Base-by-base conservation (phyloP, 495 filamentous ascomycete species). In the Filosporella fistucella region DNA sequence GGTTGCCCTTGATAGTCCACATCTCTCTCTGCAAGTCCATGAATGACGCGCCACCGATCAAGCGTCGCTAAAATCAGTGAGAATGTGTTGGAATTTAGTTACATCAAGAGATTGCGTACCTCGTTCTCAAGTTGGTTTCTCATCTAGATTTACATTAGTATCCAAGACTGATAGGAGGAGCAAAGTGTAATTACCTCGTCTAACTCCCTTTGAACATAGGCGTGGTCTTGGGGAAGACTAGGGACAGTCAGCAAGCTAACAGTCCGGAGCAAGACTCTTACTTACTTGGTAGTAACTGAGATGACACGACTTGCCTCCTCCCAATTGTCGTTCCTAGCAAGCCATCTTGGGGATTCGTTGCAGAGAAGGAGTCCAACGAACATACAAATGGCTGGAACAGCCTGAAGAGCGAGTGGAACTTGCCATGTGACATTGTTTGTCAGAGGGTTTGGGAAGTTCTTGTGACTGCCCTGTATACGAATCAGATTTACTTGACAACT, bases 331-430 rank as follows among this genome's bases (percentile, higher is more conserved):
- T 76, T 71, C 39, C 78, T 76, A 8, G 84, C 84, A 13, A 88
- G 74, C 71, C 78, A 88, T 26, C 85, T 74, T 5, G 85, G 85
- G 3, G 81, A 84, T 56, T 88, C 85, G 35, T 84, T 80, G 63
- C 77, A 81, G 16, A 81, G 45, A 0, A 71, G 44, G 71, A 82
- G 78, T 53, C 78, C 73, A 38, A 61, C 21, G 48, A 82, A 76
- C 7, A 88, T 72, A 24, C 80, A 68, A 16, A 81, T 47, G 0
- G 83, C 80, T 1, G 84, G 83, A 0, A 89, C 67, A 7, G 69
- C 75, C 57, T 88, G 85, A 55, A 85, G 68, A 18, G 80, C 69
- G 1, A 89, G 70, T 6, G 85, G 84, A n/a, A 86, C 71, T 57
- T 85, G 72, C 65, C 80, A 87, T 58, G 72, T 74, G 47, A 73